These are phyloP conservation scores for Corchorus capsularis DNA, from an alignment of 345 rosid genomes.

Conservation along the genomic window DNA sequence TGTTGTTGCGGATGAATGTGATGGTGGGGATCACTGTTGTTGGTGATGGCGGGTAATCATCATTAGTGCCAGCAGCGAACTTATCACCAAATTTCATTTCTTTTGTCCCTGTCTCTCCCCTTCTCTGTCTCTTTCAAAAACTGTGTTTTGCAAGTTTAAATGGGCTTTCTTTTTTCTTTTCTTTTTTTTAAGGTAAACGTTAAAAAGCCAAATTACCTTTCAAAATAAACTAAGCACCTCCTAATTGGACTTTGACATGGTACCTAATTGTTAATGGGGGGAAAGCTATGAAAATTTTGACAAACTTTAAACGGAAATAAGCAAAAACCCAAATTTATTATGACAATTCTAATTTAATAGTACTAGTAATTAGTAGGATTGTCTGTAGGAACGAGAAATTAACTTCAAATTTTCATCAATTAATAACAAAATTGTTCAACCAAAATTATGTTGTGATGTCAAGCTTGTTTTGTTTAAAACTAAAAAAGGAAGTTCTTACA, in stretches of 20 bases:
- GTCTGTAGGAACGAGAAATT: neutral
- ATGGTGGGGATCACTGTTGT: conserved; percentile 42
- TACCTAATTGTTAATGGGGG: neutral
- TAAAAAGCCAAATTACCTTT: neutral
- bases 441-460: conserved; percentile 1
- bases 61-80: conserved; percentile 33
- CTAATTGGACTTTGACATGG: neutral
- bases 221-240: neutral
- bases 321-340: too few species aligned
- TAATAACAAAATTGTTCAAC: neutral
- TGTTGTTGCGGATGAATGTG: conserved; percentile 32
- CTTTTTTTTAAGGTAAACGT: neutral
- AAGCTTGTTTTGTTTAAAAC: neutral
- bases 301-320: neutral
- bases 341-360: neutral
- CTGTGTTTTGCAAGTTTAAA: neutral
- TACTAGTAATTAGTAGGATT: neutral
- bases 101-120: neutral
- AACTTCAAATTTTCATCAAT: neutral
- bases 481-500: neutral
- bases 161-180: neutral
- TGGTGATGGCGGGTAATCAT: conserved; percentile 54
- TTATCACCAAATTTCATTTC: conserved; percentile 9
- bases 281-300: neutral
- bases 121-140: too few species aligned